Evolutionary conservation across 1,284 basidiomycete species (phyloP), one percentile per base, ranked within the genome.

Genomic region (Chalciporus sp.): DNA sequence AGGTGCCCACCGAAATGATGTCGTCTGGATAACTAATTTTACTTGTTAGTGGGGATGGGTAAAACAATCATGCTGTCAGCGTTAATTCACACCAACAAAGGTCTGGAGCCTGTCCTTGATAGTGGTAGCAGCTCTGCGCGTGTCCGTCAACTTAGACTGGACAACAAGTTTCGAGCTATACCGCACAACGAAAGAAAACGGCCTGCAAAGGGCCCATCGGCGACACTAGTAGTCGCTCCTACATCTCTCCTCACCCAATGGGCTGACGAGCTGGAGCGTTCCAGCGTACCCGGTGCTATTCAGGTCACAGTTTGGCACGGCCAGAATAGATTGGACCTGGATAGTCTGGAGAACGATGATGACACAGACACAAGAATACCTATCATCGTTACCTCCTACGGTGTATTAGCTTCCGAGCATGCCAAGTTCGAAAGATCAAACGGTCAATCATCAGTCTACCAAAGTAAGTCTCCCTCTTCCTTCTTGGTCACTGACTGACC

Each of bases 1-100:
- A 60, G 58, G 80, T 2, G 59, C 0, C n/a, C 8, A 49, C 16
- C 9, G 26, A 42, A 35, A 16, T 31, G 39, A 0, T 20, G 37
- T 45, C 28, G 12, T 46, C 19, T 16, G 8, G 17, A 17, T n/a
- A 31, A 33, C 44, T 65, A 44, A 71, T 52, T 27, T 41, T 56
- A 6, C 41, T 46, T 50, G 27, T 27, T 50, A 90, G 84, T 89
- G 92, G 93, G 95, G 9, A 92, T 98, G 85, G 96, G 96, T 4
- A 99, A 99, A 75, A 98, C 96, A 1, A 95, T 96, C 65, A 96
- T 97, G 94, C 76, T 98, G 48, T 92, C 95, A 1, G 87, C 94
- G 11, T 81, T 98, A 37, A 90, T 98, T 26, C 94, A 97, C 61
- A 86, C 85, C 11, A 92, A 90, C 58, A 80, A 80, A 39, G 79